Base-by-base conservation (phyloP, 371 early-diverging fungal species). In the Syncephalastrum monosporum region DNA sequence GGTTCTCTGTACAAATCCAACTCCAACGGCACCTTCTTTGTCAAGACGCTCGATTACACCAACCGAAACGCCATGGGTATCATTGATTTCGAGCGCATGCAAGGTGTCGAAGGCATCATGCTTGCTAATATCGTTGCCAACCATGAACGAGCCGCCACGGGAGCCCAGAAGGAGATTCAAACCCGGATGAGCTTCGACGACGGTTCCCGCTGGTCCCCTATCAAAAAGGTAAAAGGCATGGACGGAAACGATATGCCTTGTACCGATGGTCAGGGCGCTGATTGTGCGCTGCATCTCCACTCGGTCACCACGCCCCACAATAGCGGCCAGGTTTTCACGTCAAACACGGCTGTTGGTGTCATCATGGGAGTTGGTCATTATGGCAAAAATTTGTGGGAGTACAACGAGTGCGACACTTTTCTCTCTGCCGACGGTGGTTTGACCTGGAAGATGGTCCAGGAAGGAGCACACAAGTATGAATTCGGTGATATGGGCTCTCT, bases 311-410 rank as follows among this genome's bases (percentile, higher is more conserved):
- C 83, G 0, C 68, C 76, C 4, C 77, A 74, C 33, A 79, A 86
- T 51, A 57, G 72, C 8, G 94, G 95, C 5, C 79, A 80, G 24
- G 76, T 93, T 0, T 91, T 88, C 61, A 88, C 92, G 4, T 81
- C 89, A 1, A 60, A 75, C 29, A 74, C 86, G 5, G 89, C 95
- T 12, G 86, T 95, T 0, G 98, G 98, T 44, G 73, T 93, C 10
- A 66, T 95, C 41, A 75, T 96, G 78, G 98, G 94, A 17, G 94
- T 96, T 8, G 98, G 98, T 7, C 91, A 82, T 58, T 96, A 93
- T 13, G 96, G 97, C 12, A 47, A 73, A 0, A 63, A 74, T 52
- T 74, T 96, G 15, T 50, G 80, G 27, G 81, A 82, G 15, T 91
- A 90, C 67, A 82, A 79, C 16, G 80, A 87, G 41, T 86, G 91